Conservation (phyloP, 139 green algal species). For the Chlorella ohadii region DNA sequence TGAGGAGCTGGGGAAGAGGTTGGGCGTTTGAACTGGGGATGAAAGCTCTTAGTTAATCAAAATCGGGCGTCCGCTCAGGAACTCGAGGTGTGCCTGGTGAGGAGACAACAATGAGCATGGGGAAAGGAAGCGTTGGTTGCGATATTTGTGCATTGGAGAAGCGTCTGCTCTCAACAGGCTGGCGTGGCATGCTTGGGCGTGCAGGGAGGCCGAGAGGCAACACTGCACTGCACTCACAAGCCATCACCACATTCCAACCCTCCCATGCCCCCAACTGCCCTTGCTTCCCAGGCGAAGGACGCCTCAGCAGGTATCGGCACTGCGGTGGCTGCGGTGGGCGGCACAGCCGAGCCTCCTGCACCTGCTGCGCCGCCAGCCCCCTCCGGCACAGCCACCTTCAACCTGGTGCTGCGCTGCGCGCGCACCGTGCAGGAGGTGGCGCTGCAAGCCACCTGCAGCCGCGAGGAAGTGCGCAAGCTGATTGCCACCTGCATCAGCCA, state of each 20-base stretch:
- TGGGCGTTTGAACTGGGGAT: no score
- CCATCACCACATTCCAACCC: no score
- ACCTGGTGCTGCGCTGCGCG: conserved; percentile 37
- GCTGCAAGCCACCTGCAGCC: background rate
- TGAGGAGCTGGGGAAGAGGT: no score
- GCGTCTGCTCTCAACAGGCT: no score
- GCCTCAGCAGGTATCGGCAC: background rate
- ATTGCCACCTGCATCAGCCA: background rate
- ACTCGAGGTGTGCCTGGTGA: conserved; percentile 41
- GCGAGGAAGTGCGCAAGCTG: conserved; percentile 33
- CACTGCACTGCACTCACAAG: no score
- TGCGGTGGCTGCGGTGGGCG: background rate
- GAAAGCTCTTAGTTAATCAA: no score
- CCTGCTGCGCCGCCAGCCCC: background rate
- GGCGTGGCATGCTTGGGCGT: no score
- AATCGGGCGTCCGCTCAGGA: conserved; percentile 35
- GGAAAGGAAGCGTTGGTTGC: no score
- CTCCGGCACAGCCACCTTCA: background rate
- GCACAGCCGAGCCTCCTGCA: background rate
- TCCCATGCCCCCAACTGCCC: no score
- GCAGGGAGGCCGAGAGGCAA: no score
- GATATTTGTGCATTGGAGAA: no score
- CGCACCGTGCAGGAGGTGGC: conserved; percentile 42
- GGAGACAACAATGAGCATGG: no score
- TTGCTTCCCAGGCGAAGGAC: background rate